Evolutionary conservation across 345 rosid genomes (phyloP).

Genomic region (Eucalyptus erythrocorys): DNA sequence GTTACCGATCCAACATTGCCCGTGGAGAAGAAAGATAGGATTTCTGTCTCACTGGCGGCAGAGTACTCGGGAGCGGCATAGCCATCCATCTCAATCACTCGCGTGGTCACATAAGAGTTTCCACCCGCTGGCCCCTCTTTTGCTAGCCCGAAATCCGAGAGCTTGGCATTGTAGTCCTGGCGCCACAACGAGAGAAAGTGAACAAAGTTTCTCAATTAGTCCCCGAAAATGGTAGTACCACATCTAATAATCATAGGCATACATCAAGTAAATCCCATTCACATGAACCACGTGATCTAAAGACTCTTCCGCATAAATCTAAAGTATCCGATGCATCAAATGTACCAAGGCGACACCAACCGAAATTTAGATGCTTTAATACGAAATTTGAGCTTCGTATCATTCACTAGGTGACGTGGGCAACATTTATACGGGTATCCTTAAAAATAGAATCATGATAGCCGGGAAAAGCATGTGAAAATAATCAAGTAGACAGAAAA

Average conservation of each 20-base stretch:
- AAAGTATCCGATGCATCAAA: not conserved
- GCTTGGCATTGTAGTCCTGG: constrained; percentile 64
- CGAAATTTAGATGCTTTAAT: fast-evolving
- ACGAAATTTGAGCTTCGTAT: not conserved
- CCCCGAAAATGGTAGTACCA: not conserved
- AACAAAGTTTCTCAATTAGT: not conserved
- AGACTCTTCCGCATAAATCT: not conserved
- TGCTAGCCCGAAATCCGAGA: constrained; percentile 83
- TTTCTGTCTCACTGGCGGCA: constrained; percentile 32
- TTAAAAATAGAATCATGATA: not conserved
- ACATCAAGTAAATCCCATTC: not conserved
- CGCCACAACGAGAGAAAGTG: not conserved
- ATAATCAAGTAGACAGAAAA: not conserved
- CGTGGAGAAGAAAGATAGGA: not conserved
- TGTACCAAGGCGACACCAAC: fast-evolving
- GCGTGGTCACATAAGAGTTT: constrained; percentile 56
- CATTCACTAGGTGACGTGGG: fast-evolving
- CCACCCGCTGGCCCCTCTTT: constrained; percentile 64
- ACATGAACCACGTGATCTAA: fast-evolving
- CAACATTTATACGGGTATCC: not conserved
- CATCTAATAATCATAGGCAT: not conserved
- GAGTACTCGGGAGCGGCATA: constrained; percentile 82
- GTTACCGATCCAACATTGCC: not conserved
- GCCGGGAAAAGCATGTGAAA: not conserved
- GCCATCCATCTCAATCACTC: constrained; percentile 61